These are phyloP conservation scores for Globisporangium okanoganense DNA, from an alignment of 352 stramenopile species.

Conservation along the genomic window DNA sequence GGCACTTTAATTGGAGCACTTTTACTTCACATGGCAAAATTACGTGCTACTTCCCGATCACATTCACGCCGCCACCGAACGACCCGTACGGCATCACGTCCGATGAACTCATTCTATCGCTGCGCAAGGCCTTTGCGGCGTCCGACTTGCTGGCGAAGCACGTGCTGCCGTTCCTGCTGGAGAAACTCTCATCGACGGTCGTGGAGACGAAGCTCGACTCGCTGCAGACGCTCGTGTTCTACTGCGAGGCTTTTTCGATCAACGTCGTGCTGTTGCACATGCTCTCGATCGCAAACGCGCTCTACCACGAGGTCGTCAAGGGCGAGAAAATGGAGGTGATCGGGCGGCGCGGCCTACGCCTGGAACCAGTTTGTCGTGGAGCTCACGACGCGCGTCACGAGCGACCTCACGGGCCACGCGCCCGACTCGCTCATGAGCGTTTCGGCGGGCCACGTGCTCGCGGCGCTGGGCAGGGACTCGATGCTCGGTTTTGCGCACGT, in stretches of 20 bases:
- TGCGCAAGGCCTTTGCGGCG: slow-evolving; percentile 75
- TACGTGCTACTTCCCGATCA: slow-evolving; percentile 92
- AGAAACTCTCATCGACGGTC: slow-evolving; percentile 79
- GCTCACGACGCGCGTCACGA: slow-evolving; percentile 55
- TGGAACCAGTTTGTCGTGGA: slow-evolving; percentile 87
- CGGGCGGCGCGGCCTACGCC: slow-evolving; percentile 56
- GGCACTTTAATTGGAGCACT: no score
- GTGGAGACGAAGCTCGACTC: slow-evolving; percentile 79
- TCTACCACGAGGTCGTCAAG: slow-evolving; percentile 84
- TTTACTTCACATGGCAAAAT: no score
- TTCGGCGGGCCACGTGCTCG: slow-evolving; percentile 66
- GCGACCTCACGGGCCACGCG: slow-evolving; percentile 67
- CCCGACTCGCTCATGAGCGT: slow-evolving; percentile 78
- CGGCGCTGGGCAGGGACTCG: slow-evolving; percentile 63
- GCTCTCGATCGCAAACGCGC: slow-evolving; percentile 46
- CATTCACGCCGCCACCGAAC: slow-evolving; percentile 89
- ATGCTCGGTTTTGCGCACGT: slow-evolving; percentile 66
- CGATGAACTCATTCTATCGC: slow-evolving; percentile 74
- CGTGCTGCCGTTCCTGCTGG: slow-evolving; percentile 83
- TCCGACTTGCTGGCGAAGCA: slow-evolving; percentile 76
- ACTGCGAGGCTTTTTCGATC: slow-evolving; percentile 71
- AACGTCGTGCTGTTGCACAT: slow-evolving; percentile 79
- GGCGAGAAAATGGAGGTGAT: slow-evolving; percentile 85
- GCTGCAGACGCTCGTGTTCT: slow-evolving; percentile 82
- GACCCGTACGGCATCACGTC: slow-evolving; percentile 90